Base-by-base conservation (phyloP, 1,284 basidiomycete genomes). In the Wolfiporia cocos region DNA sequence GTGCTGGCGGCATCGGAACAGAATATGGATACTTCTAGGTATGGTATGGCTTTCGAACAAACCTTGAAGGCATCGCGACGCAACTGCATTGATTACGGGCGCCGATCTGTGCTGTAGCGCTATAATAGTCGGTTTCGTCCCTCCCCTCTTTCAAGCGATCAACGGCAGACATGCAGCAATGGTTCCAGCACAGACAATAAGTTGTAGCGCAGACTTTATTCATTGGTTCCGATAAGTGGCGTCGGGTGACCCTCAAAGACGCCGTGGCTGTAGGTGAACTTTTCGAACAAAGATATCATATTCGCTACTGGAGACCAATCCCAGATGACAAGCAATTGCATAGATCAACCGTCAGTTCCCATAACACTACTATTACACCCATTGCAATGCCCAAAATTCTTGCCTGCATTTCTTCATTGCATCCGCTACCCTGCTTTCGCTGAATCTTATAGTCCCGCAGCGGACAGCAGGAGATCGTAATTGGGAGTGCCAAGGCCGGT, bases 11-110 rank as follows among this genome's bases (percentile, higher is more conserved):
- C n/a, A n/a, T n/a, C 35, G 37, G 36, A 30, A 19, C 45, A 81
- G 78, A 67, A 67, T 57, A 81, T 78, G 60, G 80, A 86, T 54
- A 76, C 68, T 3, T 74, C 76, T 34, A 81, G 77, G 58, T 86
- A 77, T 63, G 69, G 72, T 48, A 70, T 81, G 56, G 68, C 70
- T 5, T 64, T 88, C 33, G 71, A 74, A 10, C 87, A 90, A 57
- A 71, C 75, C 20, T 55, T 87, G 87, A 91, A 51, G 72, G 69
- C 2, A 76, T 89, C 51, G 67, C 67, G 5, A 72, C 81, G 2
- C 74, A 73, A 37, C 64, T 68, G 6, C 69, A 69, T 5, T 83
- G 78, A 68, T 69, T 86, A 35, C 64, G 78, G 83, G 43, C 51
- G 65, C 14, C 26, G 26, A 9, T 14, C 9, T 28, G 26, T 28